Percentiles rank a stretch among this genome's conserved stretches.
These are phyloP conservation scores for Leptographium radiaticola DNA, from an alignment of 2,329 filamentous ascomycete species.

Conservation along the genomic window DNA sequence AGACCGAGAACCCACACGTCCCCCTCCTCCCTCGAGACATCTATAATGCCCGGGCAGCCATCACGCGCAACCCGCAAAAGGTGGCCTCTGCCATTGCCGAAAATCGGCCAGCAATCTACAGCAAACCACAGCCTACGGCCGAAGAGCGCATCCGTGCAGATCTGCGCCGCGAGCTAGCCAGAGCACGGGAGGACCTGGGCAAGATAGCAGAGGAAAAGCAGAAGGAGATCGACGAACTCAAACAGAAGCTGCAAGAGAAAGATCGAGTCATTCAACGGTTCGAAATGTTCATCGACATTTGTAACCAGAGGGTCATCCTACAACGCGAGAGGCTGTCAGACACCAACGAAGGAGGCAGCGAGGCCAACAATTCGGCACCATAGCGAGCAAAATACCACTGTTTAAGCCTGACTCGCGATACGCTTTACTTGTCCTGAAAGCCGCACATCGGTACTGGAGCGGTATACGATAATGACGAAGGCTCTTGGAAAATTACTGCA, in stretches of 20 bases:
- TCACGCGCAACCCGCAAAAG: constrained; percentile 51
- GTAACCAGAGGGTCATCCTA: constrained; percentile 52
- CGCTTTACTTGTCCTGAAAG: neutral
- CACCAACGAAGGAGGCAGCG: constrained; percentile 14
- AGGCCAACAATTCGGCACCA: neutral
- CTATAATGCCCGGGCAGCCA: constrained; percentile 54
- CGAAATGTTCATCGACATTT: constrained; percentile 59
- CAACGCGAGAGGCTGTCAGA: constrained; percentile 39
- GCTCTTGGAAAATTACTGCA: neutral
- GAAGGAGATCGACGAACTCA: constrained; percentile 45
- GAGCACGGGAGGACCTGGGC: constrained; percentile 41
- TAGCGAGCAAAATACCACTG: neutral
- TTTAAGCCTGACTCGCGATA: neutral
- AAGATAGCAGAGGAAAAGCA: constrained; percentile 41
- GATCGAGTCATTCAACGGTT: constrained; percentile 49
- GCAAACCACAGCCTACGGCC: constrained; percentile 48
- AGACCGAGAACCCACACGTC: constrained; percentile 49
- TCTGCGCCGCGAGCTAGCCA: constrained; percentile 45
- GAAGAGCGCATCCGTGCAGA: constrained; percentile 53
- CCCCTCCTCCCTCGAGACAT: constrained; percentile 52
- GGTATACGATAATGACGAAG: neutral
- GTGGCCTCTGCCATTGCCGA: constrained; percentile 47
- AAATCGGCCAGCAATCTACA: constrained; percentile 50
- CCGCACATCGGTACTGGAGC: neutral
- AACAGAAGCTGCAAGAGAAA: constrained; percentile 48